Evolutionary conservation across 495 filamentous ascomycete species (phyloP), one percentile per base, ranked within the genome.

Genomic region (Echria macrotheca): DNA sequence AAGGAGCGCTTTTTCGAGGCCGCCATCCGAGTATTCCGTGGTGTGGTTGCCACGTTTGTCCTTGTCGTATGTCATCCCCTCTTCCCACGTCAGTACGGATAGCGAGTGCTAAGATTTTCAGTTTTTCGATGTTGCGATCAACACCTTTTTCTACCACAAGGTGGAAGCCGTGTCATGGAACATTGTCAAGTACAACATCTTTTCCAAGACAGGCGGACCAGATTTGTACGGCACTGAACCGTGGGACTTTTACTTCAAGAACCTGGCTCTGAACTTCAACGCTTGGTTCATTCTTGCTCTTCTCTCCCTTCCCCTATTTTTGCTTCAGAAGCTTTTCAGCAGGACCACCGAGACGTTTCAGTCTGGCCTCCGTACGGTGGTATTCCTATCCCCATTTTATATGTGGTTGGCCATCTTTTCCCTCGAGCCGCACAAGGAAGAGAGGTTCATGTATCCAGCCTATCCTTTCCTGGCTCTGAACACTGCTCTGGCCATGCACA

Each of bases 391-490:
- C 1, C 91, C 94, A 0, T 91, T 96, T 67, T 97, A 96, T 63
- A 77, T 96, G 64, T 99, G 94, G 94, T 78, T 97, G 19, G 80
- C 65, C 5, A 91, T 97, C 46, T 96, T 99, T 68, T 87, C 88
- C 3, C 61, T 83, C 8, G 93, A 97, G 61, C 84, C 93, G 15
- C 94, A 99, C 74, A 99, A 99, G 58, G 94, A 99, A 66, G 94
- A 99, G 61, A 76, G 94, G 6, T 99, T 99, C 71, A 97, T 99
- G 90, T 97, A 95, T 65, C 91, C 91, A 0, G 84, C 83, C 18
- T 99, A 99, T 63, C 93, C 94, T 7, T 85, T 89, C 44, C 75
- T 99, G 19, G 89, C 86, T n/a, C 74, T 97, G 21, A 93, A 93
- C 67, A 91, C 91, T 10, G 87, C 90, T n/a, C 69, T 96, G 42